Percentiles rank a stretch among this genome's conserved stretches.
phyloP scores from a whole-genome alignment of 2,329 filamentous ascomycete genomes.

The Alternaria angustiovoidea region DNA sequence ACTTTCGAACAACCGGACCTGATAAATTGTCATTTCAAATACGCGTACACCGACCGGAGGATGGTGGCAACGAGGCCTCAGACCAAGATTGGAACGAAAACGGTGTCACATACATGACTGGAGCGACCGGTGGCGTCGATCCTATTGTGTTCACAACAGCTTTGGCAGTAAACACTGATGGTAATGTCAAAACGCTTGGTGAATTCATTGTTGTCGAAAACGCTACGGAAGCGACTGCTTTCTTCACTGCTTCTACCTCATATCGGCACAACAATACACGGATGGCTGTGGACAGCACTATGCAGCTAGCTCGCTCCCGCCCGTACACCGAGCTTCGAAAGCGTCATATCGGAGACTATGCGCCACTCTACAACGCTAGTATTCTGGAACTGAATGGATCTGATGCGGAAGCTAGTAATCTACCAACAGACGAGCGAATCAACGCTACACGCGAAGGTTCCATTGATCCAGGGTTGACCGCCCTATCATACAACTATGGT shows the following conservation, averaged over 20 bases:
- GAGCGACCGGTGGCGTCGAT: conserved; percentile 6
- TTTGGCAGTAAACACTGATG: conserved; percentile 8
- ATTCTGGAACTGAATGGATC: background rate
- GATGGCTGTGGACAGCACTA: conserved; percentile 34
- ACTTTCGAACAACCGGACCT: conserved; percentile 2
- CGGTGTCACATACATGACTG: conserved; percentile 9
- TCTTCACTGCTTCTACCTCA: conserved; percentile 53
- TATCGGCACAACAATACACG: conserved; percentile 47
- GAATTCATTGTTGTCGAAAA: conserved; percentile 26
- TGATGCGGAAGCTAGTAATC: conserved; percentile 3
- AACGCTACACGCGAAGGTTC: conserved; percentile 8
- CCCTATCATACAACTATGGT: conserved; percentile 52
- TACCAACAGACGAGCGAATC: conserved; percentile 9
- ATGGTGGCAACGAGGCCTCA: conserved; percentile 7
- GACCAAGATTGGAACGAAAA: conserved; percentile 14
- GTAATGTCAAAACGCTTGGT: conserved; percentile 8
- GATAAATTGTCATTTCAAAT: conserved; percentile 11
- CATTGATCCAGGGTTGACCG: conserved; percentile 28
- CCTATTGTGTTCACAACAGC: conserved; percentile 9
- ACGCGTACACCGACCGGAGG: conserved; percentile 11
- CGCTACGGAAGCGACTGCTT: conserved; percentile 47
- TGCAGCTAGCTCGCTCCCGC: conserved; percentile 23
- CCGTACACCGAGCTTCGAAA: conserved; percentile 32
- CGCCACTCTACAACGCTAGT: conserved; percentile 15
- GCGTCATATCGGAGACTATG: conserved; percentile 48